Base-by-base conservation (phyloP, 495 filamentous ascomycete species). In the Xylaria cubensis region DNA sequence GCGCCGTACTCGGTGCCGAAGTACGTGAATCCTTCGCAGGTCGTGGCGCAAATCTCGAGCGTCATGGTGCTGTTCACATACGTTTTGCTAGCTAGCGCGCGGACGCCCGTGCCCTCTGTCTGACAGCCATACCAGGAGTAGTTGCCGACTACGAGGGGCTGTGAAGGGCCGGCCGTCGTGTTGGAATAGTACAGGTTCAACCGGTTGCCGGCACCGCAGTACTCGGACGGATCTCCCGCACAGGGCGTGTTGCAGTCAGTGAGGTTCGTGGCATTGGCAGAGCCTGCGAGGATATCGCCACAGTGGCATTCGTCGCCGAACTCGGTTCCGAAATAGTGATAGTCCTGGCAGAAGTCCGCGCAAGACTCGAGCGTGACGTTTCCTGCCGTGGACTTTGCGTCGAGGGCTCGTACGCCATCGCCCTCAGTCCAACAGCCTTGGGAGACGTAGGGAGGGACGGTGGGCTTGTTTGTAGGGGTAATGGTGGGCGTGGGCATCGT, bases 341-440 rank as follows among this genome's bases (percentile, higher is more conserved):
- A 86, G 10, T 69, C 76, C 19, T 63, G 29, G 74, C 85, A 86
- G 74, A 75, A 80, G 0, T 69, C 64, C 41, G 81, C 82, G 72
- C 84, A 86, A 3, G 68, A 50, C 75, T 85, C 82, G 9, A 85
- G 72, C 9, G 83, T 86, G 82, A 86, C 84, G 8, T 78, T 71
- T 24, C 53, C 76, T 76, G 50, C 75, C 69, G 39, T 53, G 13
- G 34, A 61, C 21, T 48, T 70, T 7, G 69, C 71, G 5, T 72
- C 65, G 7, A 84, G 76, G 13, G 82, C 82, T 19, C 81, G 73
- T 46, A 64, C 72, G 2, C 68, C 76, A 1, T 69, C 76, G 19
- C 75, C 78, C 76, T 87, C 85, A 13, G 82, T 84, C 76, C 81
- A 83, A 77, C 85, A 87, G 15, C 85, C 85, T 13, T 82, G 76